Conservation (phyloP, 2,329 filamentous ascomycete genomes). For the Colletotrichum agaves region DNA sequence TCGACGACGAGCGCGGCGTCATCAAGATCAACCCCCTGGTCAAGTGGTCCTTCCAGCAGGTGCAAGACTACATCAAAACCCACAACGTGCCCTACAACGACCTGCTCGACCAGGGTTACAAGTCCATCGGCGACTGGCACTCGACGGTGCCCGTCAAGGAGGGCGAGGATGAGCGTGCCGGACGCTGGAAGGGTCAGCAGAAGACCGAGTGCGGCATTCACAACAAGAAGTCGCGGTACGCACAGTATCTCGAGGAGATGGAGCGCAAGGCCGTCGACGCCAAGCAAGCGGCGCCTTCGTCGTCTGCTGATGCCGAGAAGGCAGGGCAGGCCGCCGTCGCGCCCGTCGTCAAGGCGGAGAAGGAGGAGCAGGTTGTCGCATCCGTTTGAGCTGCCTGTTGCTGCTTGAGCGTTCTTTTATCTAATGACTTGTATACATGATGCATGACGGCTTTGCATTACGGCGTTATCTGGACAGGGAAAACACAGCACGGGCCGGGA, state of each 20-base stretch:
- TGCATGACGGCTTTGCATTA: conserved; percentile 33
- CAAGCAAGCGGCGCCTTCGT: conserved; percentile 43
- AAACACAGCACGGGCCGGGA: conserved; percentile 26
- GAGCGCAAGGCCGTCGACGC: conserved; percentile 73
- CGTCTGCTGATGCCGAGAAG: conserved; percentile 37
- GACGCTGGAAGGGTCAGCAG: conserved; percentile 93
- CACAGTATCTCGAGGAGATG: conserved; percentile 81
- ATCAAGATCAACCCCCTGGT: conserved; percentile 98
- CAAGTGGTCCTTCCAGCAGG: conserved; percentile 92
- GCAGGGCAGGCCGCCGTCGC: conserved; percentile 37
- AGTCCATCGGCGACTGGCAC: conserved; percentile 98
- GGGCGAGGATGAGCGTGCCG: conserved; percentile 94
- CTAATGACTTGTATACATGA: conserved; percentile 36
- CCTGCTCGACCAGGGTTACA: conserved; percentile 93
- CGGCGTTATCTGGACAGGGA: conserved; percentile 22
- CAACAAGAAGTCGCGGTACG: conserved; percentile 95
- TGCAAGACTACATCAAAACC: conserved; percentile 86
- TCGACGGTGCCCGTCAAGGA: conserved; percentile 90
- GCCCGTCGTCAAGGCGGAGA: conserved; percentile 37
- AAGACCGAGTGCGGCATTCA: conserved; percentile 99
- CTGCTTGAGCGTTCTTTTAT: not conserved
- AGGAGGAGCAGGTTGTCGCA: conserved; percentile 27
- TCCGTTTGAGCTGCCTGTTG: conserved; percentile 9
- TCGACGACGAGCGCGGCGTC: conserved; percentile 86
- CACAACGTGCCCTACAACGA: conserved; percentile 94